Evolutionary conservation across 1,139 yeast genomes (phyloP), one percentile per base, ranked within the genome.

Genomic region (Candida sp.): DNA sequence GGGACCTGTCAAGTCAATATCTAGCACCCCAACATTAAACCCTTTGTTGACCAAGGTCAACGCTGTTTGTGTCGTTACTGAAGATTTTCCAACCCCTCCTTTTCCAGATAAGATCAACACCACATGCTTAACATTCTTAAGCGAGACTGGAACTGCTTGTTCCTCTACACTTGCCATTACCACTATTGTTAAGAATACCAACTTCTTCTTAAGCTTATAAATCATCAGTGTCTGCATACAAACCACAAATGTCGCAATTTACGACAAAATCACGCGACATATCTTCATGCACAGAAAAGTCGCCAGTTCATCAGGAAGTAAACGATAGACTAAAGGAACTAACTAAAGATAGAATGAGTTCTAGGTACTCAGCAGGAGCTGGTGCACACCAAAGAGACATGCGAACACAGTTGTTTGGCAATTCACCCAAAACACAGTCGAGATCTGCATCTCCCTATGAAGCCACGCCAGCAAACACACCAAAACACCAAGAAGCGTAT

Each of bases 1-100:
- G 0, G 99, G 99, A 0, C 99, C 99, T 0, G 99, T 95, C 41
- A 95, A 70, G 67, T 93, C 99, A 22, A 93, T 90, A 60, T 93
- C 99, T 34, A 95, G 67, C 0, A 93, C 96, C 1, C 99, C 99
- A 11, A 93, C 97, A 55, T 79, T 83, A 55, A 64, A 80, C 1
- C 96, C 95, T 57, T 79, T 70, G 29, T 75, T 68, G 5, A 82
- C 89, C 33, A 95, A 70, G 0, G 93, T 75, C 21, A 93, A 70
- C 0, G 97, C 98, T 1, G 91, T 74, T 60, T 95, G 99, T 0
- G 97, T 87, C 0, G 99, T 91, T 1, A 93, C 91, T 0, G 97
- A 89, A 5, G 97, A 88, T 60, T 93, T 93, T 1, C 99, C 99
- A 1, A 93, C 99, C 5, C 79, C 79, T 22, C 79, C 79, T 53